Base-by-base conservation (phyloP, 176 grass and related monocot species). In the Aegilops speltoides region DNA sequence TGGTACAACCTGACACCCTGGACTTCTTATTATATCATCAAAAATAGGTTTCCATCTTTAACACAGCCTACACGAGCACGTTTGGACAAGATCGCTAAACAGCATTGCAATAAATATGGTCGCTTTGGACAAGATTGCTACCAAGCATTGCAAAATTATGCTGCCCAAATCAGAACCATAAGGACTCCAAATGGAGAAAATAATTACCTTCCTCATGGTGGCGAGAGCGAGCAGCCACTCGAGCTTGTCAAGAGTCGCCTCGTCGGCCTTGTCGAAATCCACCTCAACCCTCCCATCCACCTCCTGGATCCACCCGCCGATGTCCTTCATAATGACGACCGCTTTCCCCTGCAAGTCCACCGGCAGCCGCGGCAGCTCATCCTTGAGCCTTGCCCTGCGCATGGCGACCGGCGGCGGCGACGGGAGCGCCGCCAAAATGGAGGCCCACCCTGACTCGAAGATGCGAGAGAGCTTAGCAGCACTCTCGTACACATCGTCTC, bases 191-290 rank as follows among this genome's bases (percentile, higher is more conserved):
- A 36, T 50, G 43, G 41, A 69, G 57, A 73, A 23, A 40, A 31
- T 17, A 60, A 54, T 64, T 90, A 90, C 88, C 88, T 72, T 38
- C 28, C 28, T 62, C 26, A 23, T 54, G 73, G 73, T 2, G 4
- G 25, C 22, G 45, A 25, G 6, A 12, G 29, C 64, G 12, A 84
- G 29, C 46, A 92, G 65, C 60, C 68, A 72, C 24, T 86, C 85
- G 16, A 94, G 90, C 67, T 84, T 83, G 86, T 87, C 88, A 43
- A 92, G 82, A 12, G 82, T 86, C 69, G 65, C 79, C 10, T 73
- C 74, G 43, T 95, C 93, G 0, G 65, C 77, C 20, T 66, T 92
- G 86, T 85, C 87, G 28, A 94, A 77, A 78, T 89, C 82, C 26
- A 89, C 89, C 83, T 86, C 74, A 84, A 86, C 67, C 52, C 85